Percentiles rank a stretch among this genome's conserved stretches.
phyloP scores from a whole-genome alignment of 495 filamentous ascomycete genomes.

The Aspergillus ostianus region DNA sequence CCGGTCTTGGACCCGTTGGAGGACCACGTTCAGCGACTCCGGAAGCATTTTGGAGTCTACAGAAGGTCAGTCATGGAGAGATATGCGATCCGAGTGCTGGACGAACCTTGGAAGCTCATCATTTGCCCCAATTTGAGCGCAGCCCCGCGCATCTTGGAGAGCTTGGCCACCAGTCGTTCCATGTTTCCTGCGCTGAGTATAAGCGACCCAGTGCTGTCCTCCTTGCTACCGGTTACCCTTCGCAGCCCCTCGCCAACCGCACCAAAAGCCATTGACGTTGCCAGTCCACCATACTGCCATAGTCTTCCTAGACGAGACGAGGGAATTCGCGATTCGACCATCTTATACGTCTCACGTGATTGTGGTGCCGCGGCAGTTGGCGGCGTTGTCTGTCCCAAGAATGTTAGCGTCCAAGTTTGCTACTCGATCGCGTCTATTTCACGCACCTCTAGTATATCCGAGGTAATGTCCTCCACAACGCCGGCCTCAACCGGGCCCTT shows the following conservation, averaged over 20 bases:
- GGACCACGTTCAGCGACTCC: conserved; percentile 74
- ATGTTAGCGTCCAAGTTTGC: conserved; percentile 8
- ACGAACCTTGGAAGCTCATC: conserved; percentile 84
- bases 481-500: background rate
- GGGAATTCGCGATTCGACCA: conserved; percentile 87
- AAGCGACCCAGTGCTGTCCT: conserved; percentile 65
- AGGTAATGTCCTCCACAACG: conserved; percentile 26
- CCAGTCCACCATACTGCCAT: conserved; percentile 93
- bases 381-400: conserved; percentile 10
- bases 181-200: conserved; percentile 89
- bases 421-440: background rate
- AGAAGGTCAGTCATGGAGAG: background rate
- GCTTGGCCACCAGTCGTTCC: conserved; percentile 85
- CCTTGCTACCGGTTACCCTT: conserved; percentile 60
- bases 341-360: conserved; percentile 54
- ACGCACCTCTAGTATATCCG: conserved; percentile 12
- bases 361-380: conserved; percentile 16
- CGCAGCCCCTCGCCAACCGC: conserved; percentile 80
- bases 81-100: background rate
- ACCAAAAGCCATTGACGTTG: conserved; percentile 94
- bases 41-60: conserved; percentile 93
- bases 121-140: conserved; percentile 97
- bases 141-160: conserved; percentile 96
- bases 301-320: conserved; percentile 81
- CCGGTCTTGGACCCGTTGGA: conserved; percentile 92